Evolutionary conservation across 2,329 filamentous ascomycete species (phyloP).

Genomic region (Fusarium xylarioides): DNA sequence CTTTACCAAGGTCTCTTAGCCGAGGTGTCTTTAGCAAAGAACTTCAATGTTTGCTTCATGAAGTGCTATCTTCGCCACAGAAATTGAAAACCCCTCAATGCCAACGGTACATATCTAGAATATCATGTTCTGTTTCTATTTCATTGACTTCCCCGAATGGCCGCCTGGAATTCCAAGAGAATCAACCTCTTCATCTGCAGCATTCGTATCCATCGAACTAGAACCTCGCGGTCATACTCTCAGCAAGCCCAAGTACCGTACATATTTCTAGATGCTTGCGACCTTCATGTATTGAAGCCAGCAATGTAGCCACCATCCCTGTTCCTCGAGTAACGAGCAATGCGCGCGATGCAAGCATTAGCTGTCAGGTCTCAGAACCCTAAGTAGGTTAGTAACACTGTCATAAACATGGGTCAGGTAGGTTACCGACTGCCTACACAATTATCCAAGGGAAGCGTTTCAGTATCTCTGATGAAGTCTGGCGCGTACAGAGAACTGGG

Average conservation of each 20-base stretch:
- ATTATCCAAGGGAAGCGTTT: no score
- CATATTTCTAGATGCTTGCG: fast-evolving
- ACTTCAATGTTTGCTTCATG: background rate
- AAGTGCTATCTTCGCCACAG: background rate
- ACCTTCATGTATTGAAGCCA: fast-evolving
- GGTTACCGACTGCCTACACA: background rate
- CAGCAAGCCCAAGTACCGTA: no score
- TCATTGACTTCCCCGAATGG: no score
- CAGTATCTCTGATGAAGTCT: background rate
- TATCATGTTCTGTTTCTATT: fast-evolving
- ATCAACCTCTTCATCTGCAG: no score
- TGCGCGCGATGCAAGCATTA: background rate
- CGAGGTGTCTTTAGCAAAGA: background rate
- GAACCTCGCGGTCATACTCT: no score
- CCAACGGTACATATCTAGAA: fast-evolving
- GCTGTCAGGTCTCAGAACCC: background rate
- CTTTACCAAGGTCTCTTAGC: background rate
- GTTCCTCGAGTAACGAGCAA: background rate
- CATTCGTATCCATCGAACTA: background rate
- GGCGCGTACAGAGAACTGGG: background rate
- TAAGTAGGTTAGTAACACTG: background rate
- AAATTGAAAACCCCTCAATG: fast-evolving
- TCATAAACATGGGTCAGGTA: background rate
- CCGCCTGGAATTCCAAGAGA: no score
- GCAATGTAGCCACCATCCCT: background rate